A percentile compares a stretch with the other conserved stretches of the same genome.
Evolutionary conservation across 108 stramenopile species (phyloP).

Genomic region (Skeletonema potamos): DNA sequence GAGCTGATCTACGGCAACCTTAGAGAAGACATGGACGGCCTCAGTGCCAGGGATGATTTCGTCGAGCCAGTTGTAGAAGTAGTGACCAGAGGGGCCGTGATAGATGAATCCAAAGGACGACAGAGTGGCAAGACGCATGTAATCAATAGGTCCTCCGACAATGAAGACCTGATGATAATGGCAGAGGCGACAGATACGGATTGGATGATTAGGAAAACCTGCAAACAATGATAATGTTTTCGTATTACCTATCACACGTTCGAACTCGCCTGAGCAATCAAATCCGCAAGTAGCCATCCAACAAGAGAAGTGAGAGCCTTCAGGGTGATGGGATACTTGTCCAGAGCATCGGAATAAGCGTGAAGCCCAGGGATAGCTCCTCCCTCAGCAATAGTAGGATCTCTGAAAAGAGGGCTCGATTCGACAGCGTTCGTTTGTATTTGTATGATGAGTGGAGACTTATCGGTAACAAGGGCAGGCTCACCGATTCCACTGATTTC

Average conservation of each 20-base stretch:
- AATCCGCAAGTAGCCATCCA: conserved; percentile 94
- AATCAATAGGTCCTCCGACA: conserved; percentile 87
- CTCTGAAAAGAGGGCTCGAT: conserved; percentile 72
- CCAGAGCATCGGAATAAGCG: conserved; percentile 92
- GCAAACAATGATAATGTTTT: no score
- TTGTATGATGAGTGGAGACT: conserved; percentile 42
- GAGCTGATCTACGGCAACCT: conserved; percentile 95
- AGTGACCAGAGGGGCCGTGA: conserved; percentile 98
- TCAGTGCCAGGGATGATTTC: conserved; percentile 83
- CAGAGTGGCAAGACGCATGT: conserved; percentile 91
- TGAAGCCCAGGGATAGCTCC: conserved; percentile 89
- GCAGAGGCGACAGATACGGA: neutral
- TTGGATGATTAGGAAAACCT: neutral
- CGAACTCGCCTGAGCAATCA: conserved; percentile 90
- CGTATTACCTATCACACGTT: no score
- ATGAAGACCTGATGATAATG: conserved; percentile 78
- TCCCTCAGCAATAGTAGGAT: conserved; percentile 72
- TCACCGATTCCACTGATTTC: conserved; percentile 34
- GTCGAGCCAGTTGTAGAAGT: conserved; percentile 98
- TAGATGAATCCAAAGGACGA: conserved; percentile 93
- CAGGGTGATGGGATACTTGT: conserved; percentile 88
- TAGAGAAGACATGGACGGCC: conserved; percentile 70
- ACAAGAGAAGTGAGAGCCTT: conserved; percentile 96
- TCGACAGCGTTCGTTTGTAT: conserved; percentile 54
- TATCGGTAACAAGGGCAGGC: conserved; percentile 34